These are phyloP conservation scores for Boletus coccyginus DNA, from an alignment of 768 basidiomycete genomes.

Conservation along the genomic window DNA sequence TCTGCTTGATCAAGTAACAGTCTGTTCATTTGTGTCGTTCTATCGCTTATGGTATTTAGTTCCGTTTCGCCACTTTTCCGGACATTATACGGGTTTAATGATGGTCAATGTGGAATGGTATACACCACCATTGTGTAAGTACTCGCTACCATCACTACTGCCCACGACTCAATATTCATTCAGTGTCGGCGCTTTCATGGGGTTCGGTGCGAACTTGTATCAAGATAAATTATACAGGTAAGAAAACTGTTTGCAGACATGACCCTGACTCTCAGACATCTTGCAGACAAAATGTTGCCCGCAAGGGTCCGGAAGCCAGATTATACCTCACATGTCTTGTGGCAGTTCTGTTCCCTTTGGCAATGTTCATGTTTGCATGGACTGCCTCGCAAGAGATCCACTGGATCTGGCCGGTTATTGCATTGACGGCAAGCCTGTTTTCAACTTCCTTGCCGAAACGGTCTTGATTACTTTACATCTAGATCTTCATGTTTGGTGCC, in stretches of 20 bases:
- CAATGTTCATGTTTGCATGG: slow-evolving; percentile 73
- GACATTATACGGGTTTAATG: slow-evolving; percentile 55
- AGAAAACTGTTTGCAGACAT: not conserved
- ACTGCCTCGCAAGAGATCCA: slow-evolving; percentile 50
- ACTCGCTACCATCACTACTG: not conserved
- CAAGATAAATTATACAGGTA: slow-evolving; percentile 50
- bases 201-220: slow-evolving; percentile 41
- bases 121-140: slow-evolving; percentile 57
- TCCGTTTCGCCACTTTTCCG: slow-evolving; percentile 56
- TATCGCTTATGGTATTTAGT: slow-evolving; percentile 28
- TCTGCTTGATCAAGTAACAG: slow-evolving; percentile 55
- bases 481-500: slow-evolving; percentile 49
- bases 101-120: slow-evolving; percentile 57
- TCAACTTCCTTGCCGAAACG: not conserved
- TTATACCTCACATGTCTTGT: slow-evolving; percentile 54
- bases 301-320: slow-evolving; percentile 51
- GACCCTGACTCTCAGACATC: slow-evolving; percentile 17
- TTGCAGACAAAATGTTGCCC: slow-evolving; percentile 25
- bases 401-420: slow-evolving; percentile 50
- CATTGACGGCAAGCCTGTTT: slow-evolving; percentile 7
- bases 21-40: not conserved
- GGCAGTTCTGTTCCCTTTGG: slow-evolving; percentile 49
- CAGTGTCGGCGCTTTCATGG: slow-evolving; percentile 53
- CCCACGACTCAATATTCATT: not conserved
- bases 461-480: not conserved